Percentiles rank a stretch among this genome's conserved stretches.
phyloP scores from a whole-genome alignment of 1,284 basidiomycete species.

The Ceratobasidium sp. region DNA sequence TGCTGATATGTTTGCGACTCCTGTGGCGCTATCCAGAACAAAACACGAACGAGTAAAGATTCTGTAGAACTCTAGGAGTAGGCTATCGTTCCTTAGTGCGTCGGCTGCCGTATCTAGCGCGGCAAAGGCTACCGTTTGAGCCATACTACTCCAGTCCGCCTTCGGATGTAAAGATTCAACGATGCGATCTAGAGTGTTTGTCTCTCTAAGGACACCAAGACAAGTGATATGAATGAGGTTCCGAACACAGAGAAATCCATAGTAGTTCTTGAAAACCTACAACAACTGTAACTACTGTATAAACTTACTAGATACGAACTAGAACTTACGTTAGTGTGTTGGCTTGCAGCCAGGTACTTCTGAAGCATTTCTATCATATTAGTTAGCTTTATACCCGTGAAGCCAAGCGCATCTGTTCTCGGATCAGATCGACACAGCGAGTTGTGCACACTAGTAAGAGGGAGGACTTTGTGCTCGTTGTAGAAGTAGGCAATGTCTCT shows the following conservation, averaged over 20 bases:
- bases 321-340: background rate
- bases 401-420: background rate
- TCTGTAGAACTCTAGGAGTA: background rate
- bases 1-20: too few species aligned
- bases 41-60: background rate
- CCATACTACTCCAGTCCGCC: background rate
- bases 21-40: background rate
- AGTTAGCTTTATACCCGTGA: background rate
- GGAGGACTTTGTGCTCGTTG: background rate
- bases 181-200: background rate
- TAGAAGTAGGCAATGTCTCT: background rate
- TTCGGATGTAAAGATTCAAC: background rate
- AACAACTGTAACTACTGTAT: background rate
- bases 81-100: background rate
- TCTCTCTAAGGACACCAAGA: background rate
- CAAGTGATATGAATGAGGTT: background rate
- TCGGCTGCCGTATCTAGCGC: background rate
- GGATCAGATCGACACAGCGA: background rate
- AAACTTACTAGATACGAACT: background rate
- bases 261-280: conserved; percentile 6
- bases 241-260: background rate
- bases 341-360: background rate
- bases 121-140: background rate
- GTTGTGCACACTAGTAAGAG: background rate
- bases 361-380: background rate